A percentile compares a stretch with the other conserved stretches of the same genome.
These are phyloP conservation scores for Fagopyrum tataricum DNA, from an alignment of 148 eudicot species.

Conservation along the genomic window DNA sequence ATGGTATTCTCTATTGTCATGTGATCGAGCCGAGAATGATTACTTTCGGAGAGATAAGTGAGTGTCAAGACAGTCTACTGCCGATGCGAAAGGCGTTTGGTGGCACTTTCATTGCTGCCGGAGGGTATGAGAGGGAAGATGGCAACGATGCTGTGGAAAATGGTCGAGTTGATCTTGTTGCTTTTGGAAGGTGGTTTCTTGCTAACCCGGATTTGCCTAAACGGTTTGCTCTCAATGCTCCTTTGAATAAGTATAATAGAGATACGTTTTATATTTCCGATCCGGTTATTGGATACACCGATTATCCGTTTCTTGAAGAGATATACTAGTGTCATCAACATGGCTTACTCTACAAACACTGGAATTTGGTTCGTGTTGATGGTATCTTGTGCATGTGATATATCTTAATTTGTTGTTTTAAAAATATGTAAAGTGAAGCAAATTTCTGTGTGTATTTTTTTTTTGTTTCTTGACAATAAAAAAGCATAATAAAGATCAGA, in stretches of 20 bases:
- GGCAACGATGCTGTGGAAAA: slow-evolving; percentile 29
- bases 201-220: slow-evolving; percentile 42
- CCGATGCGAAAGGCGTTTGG: slow-evolving; percentile 37
- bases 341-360: no score
- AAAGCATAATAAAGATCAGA: no score
- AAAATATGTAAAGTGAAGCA: no score
- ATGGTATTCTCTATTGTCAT: slow-evolving; percentile 25
- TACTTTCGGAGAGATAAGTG: slow-evolving; percentile 19
- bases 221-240: slow-evolving; percentile 35
- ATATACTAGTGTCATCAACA: background rate
- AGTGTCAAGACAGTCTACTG: slow-evolving; percentile 17
- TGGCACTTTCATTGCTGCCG: slow-evolving; percentile 36
- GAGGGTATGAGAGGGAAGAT: slow-evolving; percentile 33
- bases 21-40: slow-evolving; percentile 41
- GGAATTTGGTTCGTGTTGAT: no score
- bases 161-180: slow-evolving; percentile 31
- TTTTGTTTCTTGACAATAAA: no score
- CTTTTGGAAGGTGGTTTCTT: slow-evolving; percentile 36
- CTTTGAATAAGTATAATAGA: slow-evolving; percentile 38
- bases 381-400: no score
- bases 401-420: no score
- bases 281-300: slow-evolving; percentile 49
- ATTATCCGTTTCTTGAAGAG: slow-evolving; percentile 42
- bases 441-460: no score
- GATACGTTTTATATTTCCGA: slow-evolving; percentile 36